Evolutionary conservation across 31 red algal genomes (phyloP).

Genomic region (Asparagopsis taxiformis): DNA sequence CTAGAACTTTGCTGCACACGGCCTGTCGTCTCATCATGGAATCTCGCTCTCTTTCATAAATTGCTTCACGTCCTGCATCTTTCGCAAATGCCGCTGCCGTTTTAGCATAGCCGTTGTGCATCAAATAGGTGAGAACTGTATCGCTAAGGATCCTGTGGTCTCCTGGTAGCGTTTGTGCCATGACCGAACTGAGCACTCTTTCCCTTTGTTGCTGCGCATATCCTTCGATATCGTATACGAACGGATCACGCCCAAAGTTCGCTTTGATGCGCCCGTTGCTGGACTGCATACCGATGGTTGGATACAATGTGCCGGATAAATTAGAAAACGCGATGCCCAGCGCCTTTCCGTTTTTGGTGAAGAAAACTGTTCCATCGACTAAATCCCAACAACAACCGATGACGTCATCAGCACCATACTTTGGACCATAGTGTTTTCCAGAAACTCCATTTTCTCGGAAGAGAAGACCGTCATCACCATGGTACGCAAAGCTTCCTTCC

Average conservation of each 20-base stretch:
- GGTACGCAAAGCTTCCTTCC: conserved; percentile 77
- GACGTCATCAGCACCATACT: conserved; percentile 86
- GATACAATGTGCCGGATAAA: conserved; percentile 60
- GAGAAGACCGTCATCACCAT: conserved; percentile 90
- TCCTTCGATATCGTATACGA: conserved; percentile 43
- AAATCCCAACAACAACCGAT: conserved; percentile 94
- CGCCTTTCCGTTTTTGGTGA: conserved; percentile 85
- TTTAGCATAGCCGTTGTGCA: conserved; percentile 73
- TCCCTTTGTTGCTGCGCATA: conserved; percentile 43
- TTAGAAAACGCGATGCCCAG: conserved; percentile 76
- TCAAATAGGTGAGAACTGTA: conserved; percentile 74
- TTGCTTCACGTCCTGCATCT: conserved; percentile 36
- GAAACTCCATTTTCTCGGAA: conserved; percentile 71
- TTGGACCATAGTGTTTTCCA: conserved; percentile 80
- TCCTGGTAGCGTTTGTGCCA: conserved; percentile 30
- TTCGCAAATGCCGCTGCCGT: conserved; percentile 77
- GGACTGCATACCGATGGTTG: conserved; percentile 88
- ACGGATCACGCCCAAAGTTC: conserved; percentile 83
- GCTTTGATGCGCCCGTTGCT: conserved; percentile 64
- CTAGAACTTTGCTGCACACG: conserved; percentile 36
- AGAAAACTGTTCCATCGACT: conserved; percentile 72
- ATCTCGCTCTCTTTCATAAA: conserved; percentile 42
- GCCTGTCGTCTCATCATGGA: conserved; percentile 33
- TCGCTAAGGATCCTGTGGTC: conserved; percentile 47
- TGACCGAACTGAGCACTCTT: conserved; percentile 29